These are phyloP conservation scores for Scleroderma bovista DNA, from an alignment of 768 basidiomycete genomes.

Conservation along the genomic window DNA sequence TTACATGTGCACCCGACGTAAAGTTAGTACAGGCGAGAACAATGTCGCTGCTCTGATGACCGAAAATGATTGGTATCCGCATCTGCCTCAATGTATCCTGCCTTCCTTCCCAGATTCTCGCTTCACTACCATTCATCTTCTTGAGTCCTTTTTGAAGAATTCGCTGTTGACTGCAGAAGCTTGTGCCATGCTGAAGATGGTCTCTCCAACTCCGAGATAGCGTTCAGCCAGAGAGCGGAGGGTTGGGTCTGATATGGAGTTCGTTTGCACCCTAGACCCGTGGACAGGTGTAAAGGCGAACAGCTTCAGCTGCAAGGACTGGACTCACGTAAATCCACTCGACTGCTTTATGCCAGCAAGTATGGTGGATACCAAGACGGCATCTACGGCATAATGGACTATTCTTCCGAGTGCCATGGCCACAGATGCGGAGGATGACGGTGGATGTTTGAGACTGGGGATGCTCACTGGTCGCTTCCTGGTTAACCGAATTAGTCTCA, in stretches of 20 bases:
- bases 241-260: slow-evolving; percentile 70
- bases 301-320: slow-evolving; percentile 1
- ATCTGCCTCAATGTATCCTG: neutral
- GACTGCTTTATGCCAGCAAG: slow-evolving; percentile 87
- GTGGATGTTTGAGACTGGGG: too few relatives aligned
- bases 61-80: neutral
- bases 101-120: neutral
- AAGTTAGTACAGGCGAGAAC: too few relatives aligned
- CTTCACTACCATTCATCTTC: slow-evolving; percentile 21
- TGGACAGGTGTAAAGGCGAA: slow-evolving; percentile 1
- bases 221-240: slow-evolving; percentile 70
- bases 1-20: too few relatives aligned
- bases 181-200: slow-evolving; percentile 81
- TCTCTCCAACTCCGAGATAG: slow-evolving; percentile 84
- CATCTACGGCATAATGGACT: slow-evolving; percentile 80
- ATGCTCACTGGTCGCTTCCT: too few relatives aligned
- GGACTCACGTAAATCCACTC: slow-evolving; percentile 82
- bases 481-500: too few relatives aligned
- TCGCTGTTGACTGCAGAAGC: slow-evolving; percentile 80
- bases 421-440: too few relatives aligned
- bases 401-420: slow-evolving; percentile 64
- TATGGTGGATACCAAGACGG: slow-evolving; percentile 80
- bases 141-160: slow-evolving; percentile 65
- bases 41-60: too few relatives aligned
- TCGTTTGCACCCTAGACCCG: slow-evolving; percentile 54